Evolutionary conservation across 257 asterid species (phyloP).

Genomic region (Penstemon eatonii): DNA sequence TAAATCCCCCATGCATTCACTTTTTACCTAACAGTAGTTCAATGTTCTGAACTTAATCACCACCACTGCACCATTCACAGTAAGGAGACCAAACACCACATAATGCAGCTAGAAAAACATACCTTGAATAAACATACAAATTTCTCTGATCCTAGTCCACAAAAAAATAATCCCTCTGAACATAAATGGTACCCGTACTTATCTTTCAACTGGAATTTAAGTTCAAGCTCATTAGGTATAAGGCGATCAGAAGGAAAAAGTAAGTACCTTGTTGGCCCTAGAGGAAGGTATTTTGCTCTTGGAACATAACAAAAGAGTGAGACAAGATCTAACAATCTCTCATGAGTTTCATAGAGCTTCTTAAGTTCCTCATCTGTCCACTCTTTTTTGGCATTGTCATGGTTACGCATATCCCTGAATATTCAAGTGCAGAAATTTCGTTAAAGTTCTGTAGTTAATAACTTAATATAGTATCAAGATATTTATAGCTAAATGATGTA

Average conservation of each 20-base stretch:
- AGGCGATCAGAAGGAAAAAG: slow-evolving; percentile 17
- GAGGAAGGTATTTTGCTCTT: slow-evolving; percentile 89
- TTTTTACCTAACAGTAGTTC: too few species aligned
- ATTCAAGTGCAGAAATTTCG: slow-evolving; percentile 32
- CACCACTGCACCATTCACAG: too few species aligned
- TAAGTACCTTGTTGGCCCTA: slow-evolving; percentile 93
- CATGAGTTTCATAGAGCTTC: slow-evolving; percentile 95
- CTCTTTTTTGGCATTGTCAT: slow-evolving; percentile 95
- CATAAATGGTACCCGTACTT: too few species aligned
- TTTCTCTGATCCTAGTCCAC: too few species aligned
- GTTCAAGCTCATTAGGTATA: too few species aligned
- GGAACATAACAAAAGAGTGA: slow-evolving; percentile 95
- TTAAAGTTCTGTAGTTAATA: slow-evolving; percentile 26
- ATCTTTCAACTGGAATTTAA: too few species aligned
- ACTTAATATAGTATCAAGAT: not conserved
- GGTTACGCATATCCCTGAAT: slow-evolving; percentile 95
- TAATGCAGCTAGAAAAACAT: too few species aligned
- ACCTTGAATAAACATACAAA: too few species aligned
- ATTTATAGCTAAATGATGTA: slow-evolving; percentile 7
- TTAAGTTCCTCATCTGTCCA: slow-evolving; percentile 98
- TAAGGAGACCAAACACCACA: too few species aligned
- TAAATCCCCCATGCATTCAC: too few species aligned
- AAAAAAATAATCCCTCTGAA: too few species aligned
- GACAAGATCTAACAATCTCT: slow-evolving; percentile 88
- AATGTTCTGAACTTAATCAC: too few species aligned